A percentile compares a stretch with the other conserved stretches of the same genome.
phyloP scores from a whole-genome alignment of 306 rosid species.

The Trichosanthes cucumerina region DNA sequence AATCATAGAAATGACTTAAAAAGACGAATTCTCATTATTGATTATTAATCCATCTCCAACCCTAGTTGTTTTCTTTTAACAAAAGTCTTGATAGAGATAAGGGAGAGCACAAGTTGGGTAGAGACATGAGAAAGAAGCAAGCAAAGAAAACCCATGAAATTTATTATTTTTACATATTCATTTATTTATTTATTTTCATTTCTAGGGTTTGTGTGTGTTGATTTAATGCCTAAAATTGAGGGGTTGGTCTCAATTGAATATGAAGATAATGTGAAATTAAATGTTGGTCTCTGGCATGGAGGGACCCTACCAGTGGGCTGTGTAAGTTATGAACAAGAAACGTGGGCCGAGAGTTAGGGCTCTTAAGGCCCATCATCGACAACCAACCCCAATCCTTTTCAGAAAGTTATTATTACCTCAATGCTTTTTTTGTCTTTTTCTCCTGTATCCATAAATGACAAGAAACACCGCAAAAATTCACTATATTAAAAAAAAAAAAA shows the following conservation, averaged over 20 bases:
- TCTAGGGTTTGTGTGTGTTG: neutral
- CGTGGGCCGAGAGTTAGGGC: constrained; percentile 4
- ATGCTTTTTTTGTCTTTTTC: neutral
- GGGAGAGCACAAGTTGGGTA: neutral
- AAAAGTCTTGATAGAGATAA: neutral
- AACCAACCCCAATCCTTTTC: neutral
- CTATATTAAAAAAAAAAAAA: too few species aligned
- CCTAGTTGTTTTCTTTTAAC: too few species aligned
- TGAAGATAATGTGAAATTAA: constrained; percentile 6
- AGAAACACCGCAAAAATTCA: neutral
- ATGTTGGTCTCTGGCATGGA: neutral
- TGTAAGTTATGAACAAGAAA: neutral
- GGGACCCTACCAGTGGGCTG: neutral
- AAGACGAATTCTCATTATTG: too few species aligned
- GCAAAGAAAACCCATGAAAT: neutral
- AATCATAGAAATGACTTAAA: too few species aligned
- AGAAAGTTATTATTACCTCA: neutral
- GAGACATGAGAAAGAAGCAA: neutral
- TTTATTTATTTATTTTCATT: neutral
- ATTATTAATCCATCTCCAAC: too few species aligned
- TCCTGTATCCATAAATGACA: neutral
- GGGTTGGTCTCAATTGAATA: constrained; percentile 12
- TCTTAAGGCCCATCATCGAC: neutral
- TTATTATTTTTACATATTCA: neutral
- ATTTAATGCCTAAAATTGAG: neutral